Base-by-base conservation (phyloP, 495 filamentous ascomycete genomes). In the Lasiosphaeria ovina region DNA sequence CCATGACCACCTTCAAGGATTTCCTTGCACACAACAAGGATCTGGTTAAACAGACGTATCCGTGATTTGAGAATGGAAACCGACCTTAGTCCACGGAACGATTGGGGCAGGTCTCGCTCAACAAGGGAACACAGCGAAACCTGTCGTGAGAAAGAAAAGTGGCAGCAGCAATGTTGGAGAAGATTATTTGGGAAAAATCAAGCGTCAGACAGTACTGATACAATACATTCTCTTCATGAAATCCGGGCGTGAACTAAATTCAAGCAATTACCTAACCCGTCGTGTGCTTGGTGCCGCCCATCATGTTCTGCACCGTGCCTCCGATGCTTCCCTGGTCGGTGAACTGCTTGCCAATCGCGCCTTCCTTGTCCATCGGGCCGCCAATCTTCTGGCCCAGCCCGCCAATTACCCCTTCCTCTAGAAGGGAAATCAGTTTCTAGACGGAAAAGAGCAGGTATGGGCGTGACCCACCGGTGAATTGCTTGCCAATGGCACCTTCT, bases 301-400 rank as follows among this genome's bases (percentile, higher is more conserved):
- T 44, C 51, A 60, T 51, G 10, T 70, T 59, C 68, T 81, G 75
- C 8, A 83, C 72, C 3, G 66, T 70, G 3, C 79, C 79, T 17
- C 79, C 79, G 42, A 83, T 76, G 36, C 69, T 75, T 14, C 76
- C 77, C 48, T 77, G 67, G 6, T 72, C 67, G 9, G 79, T 80
- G 58, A 83, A 84, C 63, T 81, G 80, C 36, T 69, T 75, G 33
- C 81, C 81, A 51, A 84, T 73, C 24, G 65, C 48, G 8, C 81
- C 79, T 10, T 77, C 74, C 55, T 77, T 77, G 40, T 63, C 76
- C 49, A 85, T 71, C 0, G 81, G 81, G 0, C 83, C 84, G n/a
- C 83, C 82, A 7, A 86, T 59, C 40, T 69, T 76, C 54, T 86
- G 72, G 6, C 76, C 80, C 6, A 74, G 74, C 35, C 79, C 75